Conservation (phyloP, 1,284 basidiomycete species). For the Singerocomus rubriflavus region DNA sequence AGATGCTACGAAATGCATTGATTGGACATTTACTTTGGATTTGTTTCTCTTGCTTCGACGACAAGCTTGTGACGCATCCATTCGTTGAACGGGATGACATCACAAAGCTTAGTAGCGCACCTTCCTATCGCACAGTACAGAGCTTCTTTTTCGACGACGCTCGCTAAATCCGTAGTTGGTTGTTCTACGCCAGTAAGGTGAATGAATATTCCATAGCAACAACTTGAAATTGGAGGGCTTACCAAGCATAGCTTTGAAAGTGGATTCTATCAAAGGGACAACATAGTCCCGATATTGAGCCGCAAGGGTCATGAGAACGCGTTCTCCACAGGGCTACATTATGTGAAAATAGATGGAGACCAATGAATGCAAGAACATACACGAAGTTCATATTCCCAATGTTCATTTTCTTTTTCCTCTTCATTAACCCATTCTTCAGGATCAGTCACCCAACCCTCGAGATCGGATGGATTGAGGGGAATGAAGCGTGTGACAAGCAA, state of each 20-base stretch:
- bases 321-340: constrained; percentile 80
- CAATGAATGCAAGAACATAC: constrained; percentile 38
- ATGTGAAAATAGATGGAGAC: constrained; percentile 3
- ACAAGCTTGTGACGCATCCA: constrained; percentile 63
- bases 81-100: constrained; percentile 60
- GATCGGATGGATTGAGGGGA: constrained; percentile 73
- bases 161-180: constrained; percentile 53
- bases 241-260: constrained; percentile 58
- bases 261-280: constrained; percentile 62
- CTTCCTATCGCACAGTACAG: constrained; percentile 87
- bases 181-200: constrained; percentile 40
- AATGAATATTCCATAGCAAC: constrained; percentile 1
- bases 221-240: constrained; percentile 17
- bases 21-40: constrained; percentile 48
- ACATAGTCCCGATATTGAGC: constrained; percentile 74
- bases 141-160: constrained; percentile 79
- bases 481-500: constrained; percentile 81
- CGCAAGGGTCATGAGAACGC: constrained; percentile 78
- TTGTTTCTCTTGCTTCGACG: constrained; percentile 53
- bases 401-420: constrained; percentile 82
- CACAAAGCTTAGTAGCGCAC: constrained; percentile 67
- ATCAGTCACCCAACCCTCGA: constrained; percentile 77
- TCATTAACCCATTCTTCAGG: constrained; percentile 89
- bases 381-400: constrained; percentile 86
- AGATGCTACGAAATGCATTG: constrained; percentile 14